Evolutionary conservation across 495 filamentous ascomycete genomes (phyloP).

Genomic region (Extremus antarcticus): DNA sequence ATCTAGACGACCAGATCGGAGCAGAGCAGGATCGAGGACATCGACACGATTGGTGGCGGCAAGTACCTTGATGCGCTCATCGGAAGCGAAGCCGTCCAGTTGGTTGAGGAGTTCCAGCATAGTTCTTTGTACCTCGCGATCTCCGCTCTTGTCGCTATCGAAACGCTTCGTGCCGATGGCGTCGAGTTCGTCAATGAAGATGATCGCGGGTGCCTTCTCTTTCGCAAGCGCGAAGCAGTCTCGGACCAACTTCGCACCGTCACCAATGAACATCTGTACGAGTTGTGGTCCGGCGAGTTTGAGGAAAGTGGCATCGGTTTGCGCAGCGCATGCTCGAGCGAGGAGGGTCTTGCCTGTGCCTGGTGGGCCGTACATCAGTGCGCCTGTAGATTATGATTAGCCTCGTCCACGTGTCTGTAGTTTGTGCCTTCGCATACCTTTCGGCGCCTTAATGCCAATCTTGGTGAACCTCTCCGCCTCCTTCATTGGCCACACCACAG

Average conservation of each 20-base stretch:
- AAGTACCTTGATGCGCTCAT: conserved; percentile 96
- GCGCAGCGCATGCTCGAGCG: conserved; percentile 90
- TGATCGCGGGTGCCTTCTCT: conserved; percentile 96
- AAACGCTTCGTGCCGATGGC: conserved; percentile 97
- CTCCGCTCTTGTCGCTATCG: conserved; percentile 96
- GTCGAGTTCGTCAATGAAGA: conserved; percentile 98
- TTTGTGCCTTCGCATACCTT: conserved; percentile 50
- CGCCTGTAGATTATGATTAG: conserved; percentile 44
- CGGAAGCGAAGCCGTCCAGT: conserved; percentile 96
- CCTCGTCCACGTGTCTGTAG: background rate
- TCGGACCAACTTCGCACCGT: conserved; percentile 93
- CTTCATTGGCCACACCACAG: conserved; percentile 99
- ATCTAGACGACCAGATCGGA: conserved; percentile 90
- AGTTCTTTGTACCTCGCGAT: conserved; percentile 95
- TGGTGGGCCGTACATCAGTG: conserved; percentile 96
- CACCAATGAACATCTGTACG: conserved; percentile 99
- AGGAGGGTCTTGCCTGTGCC: conserved; percentile 95
- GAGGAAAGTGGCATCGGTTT: conserved; percentile 97
- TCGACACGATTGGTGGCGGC: conserved; percentile 97
- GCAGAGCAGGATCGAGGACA: conserved; percentile 86
- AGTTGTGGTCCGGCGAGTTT: conserved; percentile 96
- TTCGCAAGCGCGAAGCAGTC: conserved; percentile 97
- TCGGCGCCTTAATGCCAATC: conserved; percentile 99
- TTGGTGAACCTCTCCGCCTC: conserved; percentile 98
- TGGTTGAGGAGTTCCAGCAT: conserved; percentile 99